These are phyloP conservation scores for Chalciporus sphaerocephalus DNA, from an alignment of 768 basidiomycete genomes.

Conservation along the genomic window DNA sequence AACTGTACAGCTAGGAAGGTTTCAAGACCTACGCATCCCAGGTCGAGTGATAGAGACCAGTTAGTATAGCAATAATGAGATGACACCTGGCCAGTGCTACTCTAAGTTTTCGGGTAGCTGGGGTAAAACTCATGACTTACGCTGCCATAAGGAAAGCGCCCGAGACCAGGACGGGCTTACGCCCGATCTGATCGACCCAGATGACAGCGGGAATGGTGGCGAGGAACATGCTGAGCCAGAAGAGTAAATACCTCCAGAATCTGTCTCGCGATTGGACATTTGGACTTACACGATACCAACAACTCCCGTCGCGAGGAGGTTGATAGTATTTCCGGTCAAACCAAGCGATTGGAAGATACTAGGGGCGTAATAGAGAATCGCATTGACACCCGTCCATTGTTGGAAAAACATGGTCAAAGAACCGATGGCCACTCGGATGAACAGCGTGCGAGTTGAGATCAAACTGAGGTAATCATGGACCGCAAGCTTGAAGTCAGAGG, in stretches of 20 bases:
- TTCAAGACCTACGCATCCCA: slow-evolving; percentile 43
- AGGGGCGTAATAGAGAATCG: slow-evolving; percentile 74
- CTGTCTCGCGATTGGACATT: background rate
- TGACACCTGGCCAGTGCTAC: slow-evolving; percentile 47
- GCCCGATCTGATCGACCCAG: slow-evolving; percentile 74
- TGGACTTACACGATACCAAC: slow-evolving; percentile 68
- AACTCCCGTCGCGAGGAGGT: slow-evolving; percentile 61
- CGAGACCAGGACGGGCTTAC: slow-evolving; percentile 69
- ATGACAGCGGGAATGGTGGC: slow-evolving; percentile 79
- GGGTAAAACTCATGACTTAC: slow-evolving; percentile 31
- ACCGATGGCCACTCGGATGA: slow-evolving; percentile 61
- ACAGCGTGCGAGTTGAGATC: slow-evolving; percentile 47
- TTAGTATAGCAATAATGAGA: slow-evolving; percentile 63
- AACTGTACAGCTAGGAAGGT: background rate
- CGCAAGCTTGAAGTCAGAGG: slow-evolving; percentile 59
- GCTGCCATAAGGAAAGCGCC: slow-evolving; percentile 70
- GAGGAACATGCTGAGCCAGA: slow-evolving; percentile 53
- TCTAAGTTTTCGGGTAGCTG: slow-evolving; percentile 11
- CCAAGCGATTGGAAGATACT: slow-evolving; percentile 61
- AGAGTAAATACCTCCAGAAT: background rate
- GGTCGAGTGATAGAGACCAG: slow-evolving; percentile 51
- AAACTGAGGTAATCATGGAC: slow-evolving; percentile 59
- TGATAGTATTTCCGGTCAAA: slow-evolving; percentile 55
- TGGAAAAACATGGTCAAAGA: slow-evolving; percentile 75
- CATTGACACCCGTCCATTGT: slow-evolving; percentile 79